These are phyloP conservation scores for Xylariales sp. DNA, from an alignment of 2,329 filamentous ascomycete genomes.

Conservation along the genomic window DNA sequence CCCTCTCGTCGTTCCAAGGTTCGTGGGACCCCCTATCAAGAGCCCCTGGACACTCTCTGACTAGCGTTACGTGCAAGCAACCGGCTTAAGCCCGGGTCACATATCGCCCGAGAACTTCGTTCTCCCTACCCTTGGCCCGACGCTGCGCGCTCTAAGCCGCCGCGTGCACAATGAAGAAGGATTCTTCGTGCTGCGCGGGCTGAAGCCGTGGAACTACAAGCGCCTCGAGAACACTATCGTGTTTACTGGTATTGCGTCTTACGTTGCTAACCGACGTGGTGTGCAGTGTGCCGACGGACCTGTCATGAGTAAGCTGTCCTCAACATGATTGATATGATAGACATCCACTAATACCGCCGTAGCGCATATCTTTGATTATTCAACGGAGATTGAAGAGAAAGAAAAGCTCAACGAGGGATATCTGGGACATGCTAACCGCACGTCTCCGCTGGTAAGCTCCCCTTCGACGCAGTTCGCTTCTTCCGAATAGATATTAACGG, in stretches of 20 bases:
- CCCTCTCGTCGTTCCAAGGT: conserved; percentile 6
- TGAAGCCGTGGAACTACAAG: conserved; percentile 6
- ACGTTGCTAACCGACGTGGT: background rate
- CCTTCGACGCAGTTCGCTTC: background rate
- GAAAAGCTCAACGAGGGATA: conserved; percentile 6
- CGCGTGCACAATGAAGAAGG: background rate
- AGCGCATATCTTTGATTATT: conserved; percentile 10
- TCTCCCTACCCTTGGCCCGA: conserved; percentile 1
- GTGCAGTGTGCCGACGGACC: conserved; percentile 1
- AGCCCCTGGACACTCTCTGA: background rate
- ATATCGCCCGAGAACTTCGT: conserved; percentile 6
- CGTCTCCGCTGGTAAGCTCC: background rate
- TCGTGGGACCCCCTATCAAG: background rate
- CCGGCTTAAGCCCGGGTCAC: background rate
- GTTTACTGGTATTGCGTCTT: background rate
- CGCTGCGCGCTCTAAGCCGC: background rate
- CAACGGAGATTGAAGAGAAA: conserved; percentile 3
- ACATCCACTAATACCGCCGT: background rate
- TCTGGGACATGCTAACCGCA: background rate
- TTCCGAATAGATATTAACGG: background rate
- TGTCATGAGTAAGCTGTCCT: background rate
- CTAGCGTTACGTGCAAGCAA: background rate
- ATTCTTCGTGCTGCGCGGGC: conserved; percentile 2
- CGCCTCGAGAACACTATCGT: conserved; percentile 9
- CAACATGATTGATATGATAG: background rate